Percentiles rank a stretch among this genome's conserved stretches.
Evolutionary conservation across 2,329 filamentous ascomycete genomes (phyloP).

Genomic region (Biscogniauxia mediterranea): DNA sequence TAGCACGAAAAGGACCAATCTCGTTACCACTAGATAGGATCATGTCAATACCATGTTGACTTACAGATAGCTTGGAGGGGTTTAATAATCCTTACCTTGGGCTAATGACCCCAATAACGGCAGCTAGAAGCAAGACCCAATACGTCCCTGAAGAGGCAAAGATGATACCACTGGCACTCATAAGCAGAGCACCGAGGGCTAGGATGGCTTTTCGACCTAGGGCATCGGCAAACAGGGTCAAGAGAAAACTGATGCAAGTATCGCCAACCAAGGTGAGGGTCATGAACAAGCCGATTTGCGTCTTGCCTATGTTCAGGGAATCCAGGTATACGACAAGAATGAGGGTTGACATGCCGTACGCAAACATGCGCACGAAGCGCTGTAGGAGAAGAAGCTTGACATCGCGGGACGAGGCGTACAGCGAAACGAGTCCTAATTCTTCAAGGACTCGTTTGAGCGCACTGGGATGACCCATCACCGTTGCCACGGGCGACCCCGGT

Average conservation of each 20-base stretch:
- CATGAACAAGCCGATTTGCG: slow-evolving; percentile 62
- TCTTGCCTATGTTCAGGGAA: slow-evolving; percentile 48
- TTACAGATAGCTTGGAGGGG: background rate
- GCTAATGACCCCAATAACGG: slow-evolving; percentile 61
- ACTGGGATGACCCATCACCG: background rate
- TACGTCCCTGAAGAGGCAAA: slow-evolving; percentile 55
- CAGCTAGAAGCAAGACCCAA: slow-evolving; percentile 57
- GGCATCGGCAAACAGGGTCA: slow-evolving; percentile 58
- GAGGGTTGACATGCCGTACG: slow-evolving; percentile 58
- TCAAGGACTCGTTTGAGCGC: slow-evolving; percentile 20
- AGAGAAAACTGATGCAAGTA: slow-evolving; percentile 54
- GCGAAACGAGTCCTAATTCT: slow-evolving; percentile 46
- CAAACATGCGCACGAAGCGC: slow-evolving; percentile 61
- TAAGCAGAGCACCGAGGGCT: slow-evolving; percentile 51
- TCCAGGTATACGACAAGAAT: slow-evolving; percentile 57
- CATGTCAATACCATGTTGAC: background rate
- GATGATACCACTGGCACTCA: slow-evolving; percentile 53
- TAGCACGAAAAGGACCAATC: slow-evolving; percentile 61
- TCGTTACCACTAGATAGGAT: slow-evolving; percentile 54
- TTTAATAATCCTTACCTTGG: slow-evolving; percentile 39
- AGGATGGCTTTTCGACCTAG: slow-evolving; percentile 55
- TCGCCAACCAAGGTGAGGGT: slow-evolving; percentile 62
- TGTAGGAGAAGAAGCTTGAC: slow-evolving; percentile 57
- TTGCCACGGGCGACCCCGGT: background rate
- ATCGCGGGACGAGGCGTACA: slow-evolving; percentile 44